Conservation (phyloP, 805 yeast genomes). For the Yueomyces sinensis region DNA sequence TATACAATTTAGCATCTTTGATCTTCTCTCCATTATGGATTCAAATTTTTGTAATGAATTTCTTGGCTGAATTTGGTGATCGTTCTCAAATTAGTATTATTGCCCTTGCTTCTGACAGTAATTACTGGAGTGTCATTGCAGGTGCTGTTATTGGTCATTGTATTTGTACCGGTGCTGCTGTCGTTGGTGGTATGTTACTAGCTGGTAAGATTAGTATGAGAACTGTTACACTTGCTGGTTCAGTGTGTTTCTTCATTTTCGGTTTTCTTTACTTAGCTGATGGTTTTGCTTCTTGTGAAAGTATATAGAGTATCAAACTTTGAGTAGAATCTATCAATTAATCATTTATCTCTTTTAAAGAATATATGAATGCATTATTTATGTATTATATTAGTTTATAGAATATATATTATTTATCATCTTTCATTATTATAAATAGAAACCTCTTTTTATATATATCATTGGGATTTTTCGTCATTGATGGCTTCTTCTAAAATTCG, state of each 20-base stretch:
- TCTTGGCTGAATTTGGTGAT: constrained; percentile 98
- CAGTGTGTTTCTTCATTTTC: constrained; percentile 73
- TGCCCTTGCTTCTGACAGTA: constrained; percentile 96
- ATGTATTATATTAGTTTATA: no score
- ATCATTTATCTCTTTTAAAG: no score
- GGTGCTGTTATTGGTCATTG: constrained; percentile 91
- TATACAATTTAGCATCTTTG: constrained; percentile 41
- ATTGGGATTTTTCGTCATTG: constrained; percentile 2
- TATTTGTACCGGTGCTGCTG: constrained; percentile 81
- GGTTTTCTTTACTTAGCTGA: constrained; percentile 68
- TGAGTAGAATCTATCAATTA: no score
- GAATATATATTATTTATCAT: no score
- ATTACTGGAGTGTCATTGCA: constrained; percentile 75
- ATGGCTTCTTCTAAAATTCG: constrained; percentile 10
- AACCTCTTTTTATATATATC: no score
- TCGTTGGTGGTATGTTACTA: constrained; percentile 78
- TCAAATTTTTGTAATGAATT: constrained; percentile 91
- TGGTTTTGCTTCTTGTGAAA: constrained; percentile 27
- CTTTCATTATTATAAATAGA: no score
- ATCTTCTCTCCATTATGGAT: constrained; percentile 82
- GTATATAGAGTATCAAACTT: background rate
- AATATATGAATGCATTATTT: no score
- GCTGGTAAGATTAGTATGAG: constrained; percentile 87
- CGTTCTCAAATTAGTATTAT: constrained; percentile 96
- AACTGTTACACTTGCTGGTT: constrained; percentile 84